Evolutionary conservation across 2,329 filamentous ascomycete genomes (phyloP).

Genomic region (Pseudogymnoascus sp.): DNA sequence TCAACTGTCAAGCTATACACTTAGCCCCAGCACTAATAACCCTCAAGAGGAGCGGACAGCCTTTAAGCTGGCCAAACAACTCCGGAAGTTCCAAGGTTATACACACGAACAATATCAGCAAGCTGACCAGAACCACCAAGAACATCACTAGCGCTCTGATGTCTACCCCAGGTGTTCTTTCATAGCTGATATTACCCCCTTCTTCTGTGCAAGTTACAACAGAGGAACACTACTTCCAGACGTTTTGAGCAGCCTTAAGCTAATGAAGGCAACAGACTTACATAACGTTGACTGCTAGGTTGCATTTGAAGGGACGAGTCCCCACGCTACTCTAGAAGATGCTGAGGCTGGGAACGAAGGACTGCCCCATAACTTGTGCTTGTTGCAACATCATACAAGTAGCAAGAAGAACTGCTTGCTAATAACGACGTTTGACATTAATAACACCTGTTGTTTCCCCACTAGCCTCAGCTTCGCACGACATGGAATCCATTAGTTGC

Average conservation of each 20-base stretch:
- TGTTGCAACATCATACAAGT: not conserved
- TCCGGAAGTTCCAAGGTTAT: not conserved
- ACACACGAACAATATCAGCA: conserved; percentile 1
- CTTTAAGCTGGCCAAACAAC: not conserved
- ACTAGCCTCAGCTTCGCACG: not conserved
- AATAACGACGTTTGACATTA: not conserved
- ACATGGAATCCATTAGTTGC: not conserved
- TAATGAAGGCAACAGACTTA: not conserved
- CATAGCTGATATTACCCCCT: not conserved
- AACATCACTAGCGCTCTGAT: not conserved
- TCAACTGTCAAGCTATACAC: not conserved
- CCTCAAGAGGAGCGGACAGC: not conserved
- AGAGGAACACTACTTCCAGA: not conserved
- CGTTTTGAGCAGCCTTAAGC: not conserved
- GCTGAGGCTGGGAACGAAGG: too few relatives aligned
- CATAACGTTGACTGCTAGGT: not conserved
- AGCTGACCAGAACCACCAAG: not conserved
- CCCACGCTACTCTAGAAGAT: too few relatives aligned
- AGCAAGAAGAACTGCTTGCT: not conserved
- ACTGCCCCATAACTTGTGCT: not conserved
- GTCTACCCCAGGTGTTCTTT: not conserved
- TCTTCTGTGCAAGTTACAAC: not conserved
- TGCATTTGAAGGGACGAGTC: not conserved
- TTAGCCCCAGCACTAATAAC: not conserved
- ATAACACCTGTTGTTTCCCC: not conserved